Evolutionary conservation across 306 rosid species (phyloP), one percentile per base, ranked within the genome.

Genomic region (Prinsepia uniflora): DNA sequence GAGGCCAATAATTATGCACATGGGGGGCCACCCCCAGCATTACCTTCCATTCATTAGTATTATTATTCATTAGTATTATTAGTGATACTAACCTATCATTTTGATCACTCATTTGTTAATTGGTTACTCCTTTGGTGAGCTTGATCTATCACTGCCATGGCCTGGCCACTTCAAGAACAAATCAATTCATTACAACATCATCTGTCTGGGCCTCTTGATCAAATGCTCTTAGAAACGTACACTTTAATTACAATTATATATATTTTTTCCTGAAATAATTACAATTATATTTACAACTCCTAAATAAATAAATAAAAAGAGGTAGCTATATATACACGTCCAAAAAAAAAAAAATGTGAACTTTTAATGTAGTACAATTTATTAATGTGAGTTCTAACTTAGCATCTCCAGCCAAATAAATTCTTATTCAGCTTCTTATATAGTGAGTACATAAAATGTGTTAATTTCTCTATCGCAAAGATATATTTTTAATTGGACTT

Each of bases 81-180:
- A n/a, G 45, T 7, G 19, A 3, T 20, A 54, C 18, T 19, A 54
- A 54, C 19, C 19, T 3, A 54, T 54, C 30, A 20, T 54, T 54
- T 54, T 8, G 30, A 18, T 3, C n/a, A 0, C 8, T 46, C 47
- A 58, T 6, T 36, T 47, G 30, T 24, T 24, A 24, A 24, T 24
- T 24, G 2, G 30, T 24, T 24, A 24, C 30, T 24, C 1, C 1
- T 24, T 24, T 24, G 30, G 30, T 17, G 45, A 48, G 61, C 43
- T 72, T 42, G 2, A 24, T 24, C 44, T 42, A 42, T 18, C 40
- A 47, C 13, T 22, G 43, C 18, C 53, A 20, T 72, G 73, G n/a
- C n/a, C n/a, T n/a, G 64, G 63, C 42, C 63, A 68, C 49, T 53
- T 54, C 52, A 7, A 42, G 39, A 70, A 70, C 73, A 66, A 22